Evolutionary conservation across 768 basidiomycete species (phyloP).

Genomic region (Hericium erinaceus): DNA sequence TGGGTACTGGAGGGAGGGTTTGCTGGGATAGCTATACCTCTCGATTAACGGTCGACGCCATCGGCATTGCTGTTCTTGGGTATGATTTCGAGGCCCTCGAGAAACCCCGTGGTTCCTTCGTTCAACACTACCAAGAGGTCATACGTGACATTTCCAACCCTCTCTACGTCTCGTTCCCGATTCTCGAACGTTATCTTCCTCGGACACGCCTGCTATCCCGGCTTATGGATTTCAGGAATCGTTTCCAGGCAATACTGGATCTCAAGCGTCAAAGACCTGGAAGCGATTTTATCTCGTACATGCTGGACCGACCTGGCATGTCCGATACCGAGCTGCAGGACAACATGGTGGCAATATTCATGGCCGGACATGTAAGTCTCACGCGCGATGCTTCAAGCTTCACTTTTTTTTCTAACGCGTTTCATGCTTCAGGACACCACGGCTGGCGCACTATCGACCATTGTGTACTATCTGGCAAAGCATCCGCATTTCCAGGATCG

Average conservation of each 20-base stretch:
- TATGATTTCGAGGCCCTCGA: constrained; percentile 12
- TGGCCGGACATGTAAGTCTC: background rate
- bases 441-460: background rate
- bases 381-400: background rate
- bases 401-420: background rate
- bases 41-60: constrained; percentile 12
- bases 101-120: constrained; percentile 7
- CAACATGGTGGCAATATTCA: background rate
- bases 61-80: constrained; percentile 8
- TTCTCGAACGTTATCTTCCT: constrained; percentile 6
- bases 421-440: background rate
- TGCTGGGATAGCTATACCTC: constrained; percentile 19
- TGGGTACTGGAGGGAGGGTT: constrained; percentile 23
- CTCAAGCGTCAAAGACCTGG: constrained; percentile 6
- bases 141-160: constrained; percentile 7
- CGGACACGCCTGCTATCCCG: background rate
- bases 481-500: background rate
- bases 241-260: background rate
- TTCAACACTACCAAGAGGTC: constrained; percentile 2
- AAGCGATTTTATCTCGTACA: constrained; percentile 7
- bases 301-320: background rate
- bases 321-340: background rate
- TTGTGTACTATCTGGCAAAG: background rate
- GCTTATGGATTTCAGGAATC: background rate
- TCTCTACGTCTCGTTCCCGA: constrained; percentile 5